phyloP scores from a whole-genome alignment of 768 basidiomycete genomes.

The Hemileccinum impolitum region DNA sequence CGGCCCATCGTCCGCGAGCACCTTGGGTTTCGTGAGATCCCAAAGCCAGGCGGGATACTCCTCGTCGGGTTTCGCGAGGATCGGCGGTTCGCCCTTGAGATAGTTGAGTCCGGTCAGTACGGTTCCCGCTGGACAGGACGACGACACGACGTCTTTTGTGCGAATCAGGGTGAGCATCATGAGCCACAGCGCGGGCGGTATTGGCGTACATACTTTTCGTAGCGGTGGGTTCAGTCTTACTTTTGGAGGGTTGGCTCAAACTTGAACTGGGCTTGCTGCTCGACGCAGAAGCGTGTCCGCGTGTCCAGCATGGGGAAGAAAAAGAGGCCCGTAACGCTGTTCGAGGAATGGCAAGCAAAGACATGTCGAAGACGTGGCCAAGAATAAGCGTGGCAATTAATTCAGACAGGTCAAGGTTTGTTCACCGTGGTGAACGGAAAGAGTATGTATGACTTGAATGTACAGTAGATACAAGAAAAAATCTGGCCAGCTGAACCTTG shows the following conservation, averaged over 20 bases:
- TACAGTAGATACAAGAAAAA: slow-evolving; percentile 23
- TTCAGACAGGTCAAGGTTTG: no score
- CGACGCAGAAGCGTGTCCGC: slow-evolving; percentile 15
- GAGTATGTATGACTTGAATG: neutral
- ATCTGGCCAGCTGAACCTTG: slow-evolving; percentile 5
- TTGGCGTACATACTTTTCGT: slow-evolving; percentile 17
- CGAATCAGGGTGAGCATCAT: neutral
- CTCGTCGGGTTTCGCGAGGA: slow-evolving; percentile 74
- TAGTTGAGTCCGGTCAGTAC: slow-evolving; percentile 79
- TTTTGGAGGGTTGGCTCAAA: neutral
- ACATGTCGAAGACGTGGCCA: slow-evolving; percentile 14
- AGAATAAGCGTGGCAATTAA: neutral
- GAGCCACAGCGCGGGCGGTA: neutral
- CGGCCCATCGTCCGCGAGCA: slow-evolving; percentile 65
- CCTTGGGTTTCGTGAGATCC: slow-evolving; percentile 63
- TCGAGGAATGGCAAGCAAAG: slow-evolving; percentile 13
- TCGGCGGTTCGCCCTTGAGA: slow-evolving; percentile 75
- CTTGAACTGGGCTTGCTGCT: neutral
- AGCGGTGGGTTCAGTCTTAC: slow-evolving; percentile 2
- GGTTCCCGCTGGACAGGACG: slow-evolving; percentile 70
- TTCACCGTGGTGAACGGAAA: neutral
- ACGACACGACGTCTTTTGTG: slow-evolving; percentile 40
- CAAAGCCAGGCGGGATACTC: slow-evolving; percentile 91
- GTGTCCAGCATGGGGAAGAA: slow-evolving; percentile 4
- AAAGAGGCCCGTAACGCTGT: slow-evolving; percentile 10